A percentile compares a stretch with the other conserved stretches of the same genome.
phyloP scores from a whole-genome alignment of 768 basidiomycete genomes.

The Sarcodon sp. region DNA sequence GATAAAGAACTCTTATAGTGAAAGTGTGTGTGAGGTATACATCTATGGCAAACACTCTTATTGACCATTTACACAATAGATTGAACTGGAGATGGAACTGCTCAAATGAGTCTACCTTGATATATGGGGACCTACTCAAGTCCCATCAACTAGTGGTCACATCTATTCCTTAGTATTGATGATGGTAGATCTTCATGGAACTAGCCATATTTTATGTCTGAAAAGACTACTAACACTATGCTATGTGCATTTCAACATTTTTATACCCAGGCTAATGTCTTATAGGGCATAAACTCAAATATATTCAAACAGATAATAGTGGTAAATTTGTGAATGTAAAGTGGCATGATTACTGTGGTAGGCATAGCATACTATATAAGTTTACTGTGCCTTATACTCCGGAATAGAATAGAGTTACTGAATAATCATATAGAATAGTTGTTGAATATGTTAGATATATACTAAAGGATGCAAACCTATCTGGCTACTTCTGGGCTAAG shows the following conservation, averaged over 20 bases:
- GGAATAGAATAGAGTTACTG: constrained; percentile 11
- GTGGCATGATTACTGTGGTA: constrained; percentile 3
- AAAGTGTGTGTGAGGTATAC: constrained; percentile 8
- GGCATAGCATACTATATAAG: constrained; percentile 9
- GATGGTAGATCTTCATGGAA: constrained; percentile 8
- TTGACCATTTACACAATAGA: constrained; percentile 3
- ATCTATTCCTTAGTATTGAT: constrained; percentile 11
- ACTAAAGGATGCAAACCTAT: constrained; percentile 4
- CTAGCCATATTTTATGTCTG: constrained; percentile 5
- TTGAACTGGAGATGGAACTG: background rate
- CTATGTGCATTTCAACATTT: constrained; percentile 5
- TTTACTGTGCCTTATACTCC: constrained; percentile 10
- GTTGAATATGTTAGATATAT: constrained; percentile 6
- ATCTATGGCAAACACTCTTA: constrained; percentile 13
- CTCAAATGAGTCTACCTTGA: constrained; percentile 8
- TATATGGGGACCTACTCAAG: constrained; percentile 11
- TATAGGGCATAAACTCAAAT: constrained; percentile 8
- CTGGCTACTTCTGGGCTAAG: constrained; percentile 8
- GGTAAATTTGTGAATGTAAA: constrained; percentile 10
- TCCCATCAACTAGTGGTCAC: background rate
- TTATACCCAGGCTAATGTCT: constrained; percentile 5
- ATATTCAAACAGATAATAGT: constrained; percentile 11
- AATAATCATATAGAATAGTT: constrained; percentile 11
- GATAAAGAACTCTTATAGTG: background rate
- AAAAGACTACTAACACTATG: constrained; percentile 8